Evolutionary conservation across 129 eudicot genomes (phyloP).

Genomic region (Flaveria sonorensis): DNA sequence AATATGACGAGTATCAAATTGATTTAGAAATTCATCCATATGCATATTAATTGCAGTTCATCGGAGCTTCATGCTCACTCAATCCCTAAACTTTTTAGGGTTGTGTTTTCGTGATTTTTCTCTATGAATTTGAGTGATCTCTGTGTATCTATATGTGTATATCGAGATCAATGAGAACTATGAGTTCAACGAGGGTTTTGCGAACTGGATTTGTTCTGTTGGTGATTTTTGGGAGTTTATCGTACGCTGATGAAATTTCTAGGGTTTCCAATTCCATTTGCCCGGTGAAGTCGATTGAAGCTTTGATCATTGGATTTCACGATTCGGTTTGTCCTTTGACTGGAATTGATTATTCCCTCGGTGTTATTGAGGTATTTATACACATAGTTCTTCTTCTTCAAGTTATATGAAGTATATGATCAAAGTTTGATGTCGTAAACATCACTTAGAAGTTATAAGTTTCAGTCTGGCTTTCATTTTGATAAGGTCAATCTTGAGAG

Average conservation of each 20-base stretch:
- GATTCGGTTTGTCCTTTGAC: constrained; percentile 40
- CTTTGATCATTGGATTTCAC: constrained; percentile 42
- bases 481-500: constrained; percentile 20
- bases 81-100: constrained; percentile 8
- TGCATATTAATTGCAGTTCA: constrained; percentile 27
- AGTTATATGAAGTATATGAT: constrained; percentile 11
- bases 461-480: neutral
- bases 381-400: neutral
- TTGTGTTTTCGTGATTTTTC: neutral
- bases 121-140: constrained; percentile 33
- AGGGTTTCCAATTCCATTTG: constrained; percentile 49
- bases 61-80: constrained; percentile 25
- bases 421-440: neutral
- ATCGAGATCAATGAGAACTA: constrained; percentile 29
- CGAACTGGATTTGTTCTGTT: constrained; percentile 46
- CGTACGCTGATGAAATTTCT: constrained; percentile 48
- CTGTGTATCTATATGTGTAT: neutral
- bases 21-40: constrained; percentile 2
- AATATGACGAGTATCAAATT: too few species aligned
- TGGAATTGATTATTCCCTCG: constrained; percentile 31
- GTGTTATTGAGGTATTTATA: constrained; percentile 57
- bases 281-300: constrained; percentile 41
- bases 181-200: constrained; percentile 34
- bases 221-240: constrained; percentile 39
- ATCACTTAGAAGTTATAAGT: neutral